These are phyloP conservation scores for Gaillardinia entomophila DNA, from an alignment of 805 yeast genomes.

Conservation along the genomic window DNA sequence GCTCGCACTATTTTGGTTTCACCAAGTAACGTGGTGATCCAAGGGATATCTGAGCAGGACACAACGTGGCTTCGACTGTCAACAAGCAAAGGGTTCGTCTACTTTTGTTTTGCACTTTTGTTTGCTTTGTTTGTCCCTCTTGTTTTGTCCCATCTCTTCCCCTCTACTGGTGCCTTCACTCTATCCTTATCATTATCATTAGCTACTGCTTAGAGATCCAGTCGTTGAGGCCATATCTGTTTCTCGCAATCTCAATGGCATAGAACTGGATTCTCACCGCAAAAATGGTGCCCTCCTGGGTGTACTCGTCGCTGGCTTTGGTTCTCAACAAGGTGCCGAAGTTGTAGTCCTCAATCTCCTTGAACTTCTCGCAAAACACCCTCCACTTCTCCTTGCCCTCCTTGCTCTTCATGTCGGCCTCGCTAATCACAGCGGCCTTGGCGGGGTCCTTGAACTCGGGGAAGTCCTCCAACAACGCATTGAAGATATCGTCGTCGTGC, in stretches of 20 bases:
- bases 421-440: constrained; percentile 54
- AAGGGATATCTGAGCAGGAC: no score
- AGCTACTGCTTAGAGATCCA: constrained; percentile 49
- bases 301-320: constrained; percentile 67
- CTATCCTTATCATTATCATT: no score
- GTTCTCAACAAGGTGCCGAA: constrained; percentile 90
- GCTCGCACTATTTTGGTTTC: no score
- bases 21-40: no score
- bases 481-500: constrained; percentile 65
- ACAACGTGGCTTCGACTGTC: no score
- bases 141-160: no score
- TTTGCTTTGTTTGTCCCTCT: no score
- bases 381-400: constrained; percentile 90
- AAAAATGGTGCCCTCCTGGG: constrained; percentile 78
- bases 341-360: constrained; percentile 84
- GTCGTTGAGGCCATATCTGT: constrained; percentile 84
- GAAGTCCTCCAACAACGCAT: constrained; percentile 58
- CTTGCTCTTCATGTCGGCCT: constrained; percentile 75
- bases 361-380: constrained; percentile 74
- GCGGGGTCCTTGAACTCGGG: constrained; percentile 78
- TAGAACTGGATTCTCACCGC: constrained; percentile 92
- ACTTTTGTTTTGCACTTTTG: no score
- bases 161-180: no score
- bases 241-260: constrained; percentile 92
- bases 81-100: no score